These are phyloP conservation scores for Pythium rhizo-oryzae DNA, from an alignment of 352 stramenopile species.

Conservation along the genomic window DNA sequence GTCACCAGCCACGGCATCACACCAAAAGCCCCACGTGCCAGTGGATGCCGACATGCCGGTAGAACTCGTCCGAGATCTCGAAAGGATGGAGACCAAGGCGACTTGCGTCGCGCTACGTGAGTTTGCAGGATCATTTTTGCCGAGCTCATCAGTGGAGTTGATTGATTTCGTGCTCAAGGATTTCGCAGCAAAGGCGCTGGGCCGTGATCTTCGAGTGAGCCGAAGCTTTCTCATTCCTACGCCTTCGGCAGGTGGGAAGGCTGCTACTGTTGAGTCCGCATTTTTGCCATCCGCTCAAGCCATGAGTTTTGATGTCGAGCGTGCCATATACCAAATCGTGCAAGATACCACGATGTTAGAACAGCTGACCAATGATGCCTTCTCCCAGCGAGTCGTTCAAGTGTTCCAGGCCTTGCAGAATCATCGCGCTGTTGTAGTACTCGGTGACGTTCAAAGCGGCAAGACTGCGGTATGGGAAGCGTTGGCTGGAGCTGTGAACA, in stretches of 20 bases:
- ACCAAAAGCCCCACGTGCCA: neutral
- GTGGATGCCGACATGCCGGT: slow-evolving; percentile 18
- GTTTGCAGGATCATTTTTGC: slow-evolving; percentile 25
- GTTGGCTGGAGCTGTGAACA: slow-evolving; percentile 31
- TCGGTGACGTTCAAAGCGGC: slow-evolving; percentile 44
- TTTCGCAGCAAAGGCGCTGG: slow-evolving; percentile 29
- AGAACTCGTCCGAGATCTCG: slow-evolving; percentile 31
- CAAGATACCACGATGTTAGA: neutral
- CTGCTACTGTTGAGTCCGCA: neutral
- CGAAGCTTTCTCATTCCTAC: slow-evolving; percentile 27
- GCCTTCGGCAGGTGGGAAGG: neutral
- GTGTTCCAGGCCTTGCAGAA: slow-evolving; percentile 42
- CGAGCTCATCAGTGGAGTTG: slow-evolving; percentile 28
- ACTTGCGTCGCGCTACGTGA: slow-evolving; percentile 49
- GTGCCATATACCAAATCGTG: slow-evolving; percentile 30
- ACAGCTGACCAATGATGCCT: slow-evolving; percentile 10
- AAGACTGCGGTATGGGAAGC: slow-evolving; percentile 61
- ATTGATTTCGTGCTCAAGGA: slow-evolving; percentile 53
- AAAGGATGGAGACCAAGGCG: slow-evolving; percentile 43
- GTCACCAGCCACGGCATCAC: neutral
- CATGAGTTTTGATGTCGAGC: slow-evolving; percentile 29
- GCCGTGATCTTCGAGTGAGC: slow-evolving; percentile 29
- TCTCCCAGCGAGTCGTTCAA: slow-evolving; percentile 45
- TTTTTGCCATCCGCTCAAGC: neutral
- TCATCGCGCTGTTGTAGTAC: slow-evolving; percentile 39